Evolutionary conservation across 495 filamentous ascomycete genomes (phyloP), one percentile per base, ranked within the genome.

Genomic region (Tuber microsphaerosporum): DNA sequence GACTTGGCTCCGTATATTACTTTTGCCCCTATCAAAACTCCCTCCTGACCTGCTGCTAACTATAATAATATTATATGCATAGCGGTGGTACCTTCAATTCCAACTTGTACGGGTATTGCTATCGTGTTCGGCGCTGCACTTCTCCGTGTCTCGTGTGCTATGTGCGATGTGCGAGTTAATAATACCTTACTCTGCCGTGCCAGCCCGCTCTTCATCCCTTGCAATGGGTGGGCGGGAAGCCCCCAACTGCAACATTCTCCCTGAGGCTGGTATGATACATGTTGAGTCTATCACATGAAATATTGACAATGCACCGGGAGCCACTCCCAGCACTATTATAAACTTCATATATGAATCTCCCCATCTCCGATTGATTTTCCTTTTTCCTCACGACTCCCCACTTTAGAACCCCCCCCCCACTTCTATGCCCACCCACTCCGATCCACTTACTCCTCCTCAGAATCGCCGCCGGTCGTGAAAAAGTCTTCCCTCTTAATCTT

Each of bases 401-500:
- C 51, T 37, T 61, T 72, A 39, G 37, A 51, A 42, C 37, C 14
- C 45, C 22, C 37, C 14, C 45, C 22, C n/a, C 56, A 31, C 12
- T 39, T 20, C 73, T 44, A 37, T 74, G 48, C 41, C 37, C 72
- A 61, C 17, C n/a, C 26, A 17, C 51, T 46, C 22, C 31, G 26
- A 9, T 72, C 22, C 20, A 17, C 34, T 73, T 39, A 22, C 61
- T 42, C 61, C 0, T 22, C 46, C 42, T 39, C n/a, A 41, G 26
- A 69, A 71, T 70, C 68, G 34, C 72, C 51, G 19, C 69, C 78
- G 17, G 17, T 46, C 46, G 51, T 69, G 39, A 75, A 69, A 71
- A 94, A 91, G 85, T 98, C 93, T 80, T 93, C 92, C 71, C 86
- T 84, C 10, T 88, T 83, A 76, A 98, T 97, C 0, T 94, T 94